Conservation (phyloP, 2,329 filamentous ascomycete genomes). For the Cladosporium sp. region DNA sequence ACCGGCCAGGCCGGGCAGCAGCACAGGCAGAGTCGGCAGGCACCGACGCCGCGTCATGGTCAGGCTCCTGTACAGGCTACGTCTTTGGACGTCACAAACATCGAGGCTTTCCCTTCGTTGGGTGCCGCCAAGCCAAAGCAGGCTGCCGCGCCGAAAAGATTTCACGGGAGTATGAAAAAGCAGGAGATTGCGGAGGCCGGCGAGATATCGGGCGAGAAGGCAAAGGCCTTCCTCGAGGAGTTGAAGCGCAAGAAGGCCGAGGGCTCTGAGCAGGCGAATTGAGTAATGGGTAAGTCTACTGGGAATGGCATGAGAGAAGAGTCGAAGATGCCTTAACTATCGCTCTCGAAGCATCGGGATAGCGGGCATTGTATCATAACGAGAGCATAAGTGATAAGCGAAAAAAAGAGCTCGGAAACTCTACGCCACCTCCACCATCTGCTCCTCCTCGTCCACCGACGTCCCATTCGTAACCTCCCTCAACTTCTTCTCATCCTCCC, state of each 20-base stretch:
- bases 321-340: too few species aligned
- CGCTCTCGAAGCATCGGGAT: too few species aligned
- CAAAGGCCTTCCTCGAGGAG: not conserved
- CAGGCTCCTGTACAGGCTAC: not conserved
- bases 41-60: not conserved
- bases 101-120: conserved; percentile 24
- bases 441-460: conserved; percentile 32
- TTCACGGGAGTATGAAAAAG: not conserved
- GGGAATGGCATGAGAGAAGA: too few species aligned
- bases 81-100: conserved; percentile 18
- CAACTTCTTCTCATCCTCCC: conserved; percentile 34
- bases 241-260: not conserved
- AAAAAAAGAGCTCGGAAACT: too few species aligned
- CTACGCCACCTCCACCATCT: conserved; percentile 35
- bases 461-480: conserved; percentile 33
- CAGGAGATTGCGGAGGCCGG: not conserved
- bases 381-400: too few species aligned
- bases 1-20: not conserved
- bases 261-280: not conserved
- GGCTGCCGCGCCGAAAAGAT: conserved; percentile 5
- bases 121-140: conserved; percentile 17
- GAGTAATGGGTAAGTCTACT: too few species aligned
- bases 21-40: not conserved
- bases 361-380: too few species aligned
- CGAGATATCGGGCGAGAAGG: not conserved